phyloP scores from a whole-genome alignment of 2,329 filamentous ascomycete genomes.

The Drechslerella dactyloides region DNA sequence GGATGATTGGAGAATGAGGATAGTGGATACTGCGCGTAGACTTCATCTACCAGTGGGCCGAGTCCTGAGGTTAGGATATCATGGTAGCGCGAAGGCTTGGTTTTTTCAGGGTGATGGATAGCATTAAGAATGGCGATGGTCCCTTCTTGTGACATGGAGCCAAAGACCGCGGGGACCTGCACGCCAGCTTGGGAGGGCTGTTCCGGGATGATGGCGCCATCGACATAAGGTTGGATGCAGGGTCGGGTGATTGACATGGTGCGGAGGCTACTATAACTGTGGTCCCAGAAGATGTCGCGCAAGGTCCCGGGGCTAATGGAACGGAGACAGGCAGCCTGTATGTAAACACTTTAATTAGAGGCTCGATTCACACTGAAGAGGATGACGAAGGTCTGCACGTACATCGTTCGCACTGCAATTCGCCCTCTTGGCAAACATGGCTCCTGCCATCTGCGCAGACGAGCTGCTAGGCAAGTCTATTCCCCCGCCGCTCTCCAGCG shows the following conservation, averaged over 20 bases:
- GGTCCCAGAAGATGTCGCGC: background rate
- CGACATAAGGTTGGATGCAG: slow-evolving; percentile 20
- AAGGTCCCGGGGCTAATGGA: slow-evolving; percentile 8
- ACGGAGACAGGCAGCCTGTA: slow-evolving; percentile 20
- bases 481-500: slow-evolving; percentile 32
- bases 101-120: background rate
- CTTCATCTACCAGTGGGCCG: slow-evolving; percentile 16
- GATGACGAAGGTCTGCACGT: background rate
- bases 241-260: slow-evolving; percentile 11
- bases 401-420: slow-evolving; percentile 32
- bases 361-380: background rate
- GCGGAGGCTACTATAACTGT: background rate
- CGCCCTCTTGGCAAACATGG: slow-evolving; percentile 12
- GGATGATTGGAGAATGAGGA: slow-evolving; percentile 9
- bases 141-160: slow-evolving; percentile 14
- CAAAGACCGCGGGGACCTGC: slow-evolving; percentile 26
- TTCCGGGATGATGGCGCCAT: slow-evolving; percentile 29
- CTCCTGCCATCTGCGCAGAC: slow-evolving; percentile 21
- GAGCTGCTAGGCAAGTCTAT: slow-evolving; percentile 16
- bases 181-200: slow-evolving; percentile 29
- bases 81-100: background rate
- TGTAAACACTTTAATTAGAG: background rate
- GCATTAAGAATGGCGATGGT: background rate
- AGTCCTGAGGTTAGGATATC: slow-evolving; percentile 12
- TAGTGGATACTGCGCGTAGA: slow-evolving; percentile 20